Conservation (phyloP, 345 rosid genomes). For the Noccaea bulbosa region DNA sequence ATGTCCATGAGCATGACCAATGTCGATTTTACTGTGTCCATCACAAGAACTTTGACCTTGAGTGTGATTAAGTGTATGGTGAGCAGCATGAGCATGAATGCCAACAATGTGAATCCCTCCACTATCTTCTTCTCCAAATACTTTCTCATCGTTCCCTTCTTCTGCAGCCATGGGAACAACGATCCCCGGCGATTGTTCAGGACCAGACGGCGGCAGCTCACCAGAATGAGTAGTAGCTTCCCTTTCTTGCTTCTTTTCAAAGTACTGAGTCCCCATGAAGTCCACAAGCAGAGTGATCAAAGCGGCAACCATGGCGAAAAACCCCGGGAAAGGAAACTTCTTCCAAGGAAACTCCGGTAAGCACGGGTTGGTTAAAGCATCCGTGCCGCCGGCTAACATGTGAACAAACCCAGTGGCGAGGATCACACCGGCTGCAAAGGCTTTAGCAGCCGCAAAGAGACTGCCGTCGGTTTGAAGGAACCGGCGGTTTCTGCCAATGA, state of each 20-base stretch:
- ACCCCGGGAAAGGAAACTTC: constrained; percentile 88
- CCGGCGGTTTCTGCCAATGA: constrained; percentile 66
- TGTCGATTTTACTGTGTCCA: constrained; percentile 41
- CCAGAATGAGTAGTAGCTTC: constrained; percentile 46
- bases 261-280: constrained; percentile 89
- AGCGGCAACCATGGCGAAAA: constrained; percentile 89
- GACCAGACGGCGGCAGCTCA: constrained; percentile 37
- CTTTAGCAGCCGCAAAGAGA: constrained; percentile 82
- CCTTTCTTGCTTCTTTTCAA: constrained; percentile 76
- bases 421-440: constrained; percentile 94
- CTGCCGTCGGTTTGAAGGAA: constrained; percentile 72
- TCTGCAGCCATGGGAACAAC: constrained; percentile 40
- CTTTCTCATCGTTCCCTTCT: constrained; percentile 47
- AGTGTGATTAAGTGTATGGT: constrained; percentile 74
- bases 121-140: constrained; percentile 82
- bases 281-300: constrained; percentile 74
- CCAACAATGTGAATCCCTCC: constrained; percentile 94
- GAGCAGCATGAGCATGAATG: constrained; percentile 88
- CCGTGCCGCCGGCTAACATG: constrained; percentile 69
- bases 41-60: constrained; percentile 61
- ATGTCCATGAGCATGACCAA: constrained; percentile 33
- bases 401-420: constrained; percentile 95
- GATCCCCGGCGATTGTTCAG: constrained; percentile 44
- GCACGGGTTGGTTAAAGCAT: constrained; percentile 66
- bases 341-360: constrained; percentile 74